A percentile compares a stretch with the other conserved stretches of the same genome.
phyloP scores from a whole-genome alignment of 2,329 filamentous ascomycete genomes.

The Hortaea werneckii region DNA sequence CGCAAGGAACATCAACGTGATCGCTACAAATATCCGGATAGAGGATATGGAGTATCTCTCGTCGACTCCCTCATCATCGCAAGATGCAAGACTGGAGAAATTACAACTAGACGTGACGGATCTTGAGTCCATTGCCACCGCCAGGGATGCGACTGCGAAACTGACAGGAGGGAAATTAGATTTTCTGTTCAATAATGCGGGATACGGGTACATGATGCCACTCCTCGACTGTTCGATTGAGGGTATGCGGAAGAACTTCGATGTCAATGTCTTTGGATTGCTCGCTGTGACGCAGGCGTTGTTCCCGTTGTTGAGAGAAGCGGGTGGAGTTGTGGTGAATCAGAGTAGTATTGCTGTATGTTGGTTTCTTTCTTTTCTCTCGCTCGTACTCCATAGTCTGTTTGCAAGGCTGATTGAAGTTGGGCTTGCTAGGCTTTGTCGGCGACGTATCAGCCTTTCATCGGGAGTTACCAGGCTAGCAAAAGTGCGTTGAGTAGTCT shows the following conservation, averaged over 20 bases:
- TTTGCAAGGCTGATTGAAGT: too few relatives aligned
- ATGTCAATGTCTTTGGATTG: conserved; percentile 26
- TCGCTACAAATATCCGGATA: too few relatives aligned
- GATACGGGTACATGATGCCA: conserved; percentile 29
- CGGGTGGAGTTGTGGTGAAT: not conserved
- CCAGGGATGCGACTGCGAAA: conserved; percentile 19
- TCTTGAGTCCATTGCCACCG: conserved; percentile 20
- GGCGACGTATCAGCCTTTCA: too few relatives aligned
- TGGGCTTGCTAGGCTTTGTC: too few relatives aligned
- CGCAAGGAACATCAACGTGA: too few relatives aligned
- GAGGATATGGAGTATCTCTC: too few relatives aligned
- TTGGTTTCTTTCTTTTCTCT: too few relatives aligned
- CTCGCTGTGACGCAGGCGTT: conserved; percentile 23
- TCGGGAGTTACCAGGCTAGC: too few relatives aligned
- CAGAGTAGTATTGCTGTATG: not conserved
- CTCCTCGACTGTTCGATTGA: conserved; percentile 17
- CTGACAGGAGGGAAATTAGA: conserved; percentile 28
- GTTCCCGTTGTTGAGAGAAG: conserved; percentile 13
- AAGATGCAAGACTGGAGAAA: not conserved
- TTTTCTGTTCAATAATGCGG: conserved; percentile 40
- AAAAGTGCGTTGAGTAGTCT: too few relatives aligned
- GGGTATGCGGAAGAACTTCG: conserved; percentile 20
- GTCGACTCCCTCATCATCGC: too few relatives aligned
- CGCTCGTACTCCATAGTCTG: too few relatives aligned
- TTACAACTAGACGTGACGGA: conserved; percentile 24